Evolutionary conservation across 2,329 filamentous ascomycete genomes (phyloP).

Genomic region (Fusarium sp.): DNA sequence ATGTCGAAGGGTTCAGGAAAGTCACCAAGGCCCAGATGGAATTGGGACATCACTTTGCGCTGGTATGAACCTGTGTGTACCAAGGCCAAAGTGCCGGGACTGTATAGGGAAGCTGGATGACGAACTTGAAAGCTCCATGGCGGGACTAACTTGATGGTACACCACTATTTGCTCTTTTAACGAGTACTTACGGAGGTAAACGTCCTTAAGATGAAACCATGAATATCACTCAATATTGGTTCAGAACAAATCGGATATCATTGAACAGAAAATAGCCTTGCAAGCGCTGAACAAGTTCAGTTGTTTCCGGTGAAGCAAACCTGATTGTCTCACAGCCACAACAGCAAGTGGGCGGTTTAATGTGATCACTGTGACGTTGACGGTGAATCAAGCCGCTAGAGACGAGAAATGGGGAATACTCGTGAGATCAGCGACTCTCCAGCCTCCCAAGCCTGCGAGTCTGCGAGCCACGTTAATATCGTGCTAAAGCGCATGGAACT

Average conservation of each 20-base stretch:
- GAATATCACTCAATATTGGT: not conserved
- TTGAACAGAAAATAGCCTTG: not conserved
- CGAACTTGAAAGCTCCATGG: not conserved
- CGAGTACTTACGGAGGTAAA: not conserved
- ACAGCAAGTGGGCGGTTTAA: constrained; percentile 31
- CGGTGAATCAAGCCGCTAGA: constrained; percentile 37
- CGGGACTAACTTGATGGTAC: not conserved
- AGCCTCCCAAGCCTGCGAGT: constrained; percentile 16
- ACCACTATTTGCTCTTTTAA: not conserved
- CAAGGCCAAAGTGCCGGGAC: not conserved
- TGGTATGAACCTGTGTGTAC: not conserved
- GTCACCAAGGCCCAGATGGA: not conserved
- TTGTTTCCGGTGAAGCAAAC: constrained; percentile 26
- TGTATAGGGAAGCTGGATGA: constrained; percentile 1
- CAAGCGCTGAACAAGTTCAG: constrained; percentile 5
- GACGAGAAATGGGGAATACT: constrained; percentile 14
- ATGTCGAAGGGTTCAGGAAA: not conserved
- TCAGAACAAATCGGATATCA: not conserved
- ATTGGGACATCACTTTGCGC: not conserved
- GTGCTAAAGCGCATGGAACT: constrained; percentile 18
- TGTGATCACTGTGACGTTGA: constrained; percentile 40
- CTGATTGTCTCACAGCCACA: constrained; percentile 39
- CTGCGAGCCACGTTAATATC: constrained; percentile 10
- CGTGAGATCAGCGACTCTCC: constrained; percentile 26
- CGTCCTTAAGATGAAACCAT: not conserved